Percentiles rank a stretch among this genome's conserved stretches.
Conservation (phyloP, 768 basidiomycete species). For the Leucosporidium scottii region DNA sequence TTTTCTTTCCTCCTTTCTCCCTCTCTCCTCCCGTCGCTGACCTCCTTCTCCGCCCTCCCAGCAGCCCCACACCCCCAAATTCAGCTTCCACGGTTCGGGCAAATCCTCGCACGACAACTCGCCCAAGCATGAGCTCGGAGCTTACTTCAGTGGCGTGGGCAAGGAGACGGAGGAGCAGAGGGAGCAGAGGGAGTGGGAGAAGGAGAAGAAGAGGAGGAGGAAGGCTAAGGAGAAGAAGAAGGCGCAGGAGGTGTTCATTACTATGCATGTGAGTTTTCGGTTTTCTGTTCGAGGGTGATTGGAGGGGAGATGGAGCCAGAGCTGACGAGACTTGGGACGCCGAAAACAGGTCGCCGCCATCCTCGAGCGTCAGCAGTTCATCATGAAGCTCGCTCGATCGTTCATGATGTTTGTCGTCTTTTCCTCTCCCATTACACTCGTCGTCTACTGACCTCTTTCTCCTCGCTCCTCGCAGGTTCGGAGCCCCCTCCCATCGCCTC, state of each 20-base stretch:
- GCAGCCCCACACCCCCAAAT: neutral
- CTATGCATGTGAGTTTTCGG: conserved; percentile 38
- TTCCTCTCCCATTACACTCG: conserved; percentile 1
- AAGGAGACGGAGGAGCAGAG: conserved; percentile 35
- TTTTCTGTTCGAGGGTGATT: neutral
- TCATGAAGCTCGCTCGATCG: conserved; percentile 48
- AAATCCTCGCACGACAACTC: conserved; percentile 16
- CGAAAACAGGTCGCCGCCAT: conserved; percentile 61
- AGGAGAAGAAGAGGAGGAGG: conserved; percentile 44
- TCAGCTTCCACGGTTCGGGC: conserved; percentile 30
- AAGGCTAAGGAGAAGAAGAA: conserved; percentile 52
- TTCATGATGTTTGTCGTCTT: conserved; percentile 44
- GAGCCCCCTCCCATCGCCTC: conserved; percentile 49
- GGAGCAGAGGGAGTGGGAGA: conserved; percentile 44
- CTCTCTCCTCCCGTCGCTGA: neutral
- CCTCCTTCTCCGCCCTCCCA: neutral
- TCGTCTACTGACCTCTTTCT: neutral
- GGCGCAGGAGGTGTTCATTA: conserved; percentile 69
- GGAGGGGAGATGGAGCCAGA: conserved; percentile 53
- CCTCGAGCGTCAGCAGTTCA: conserved; percentile 46
- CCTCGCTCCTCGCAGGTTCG: conserved; percentile 40
- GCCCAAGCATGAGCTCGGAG: conserved; percentile 35
- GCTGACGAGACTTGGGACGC: conserved; percentile 38
- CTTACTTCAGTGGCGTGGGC: conserved; percentile 37
- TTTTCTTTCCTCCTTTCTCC: neutral